Conservation (phyloP, 352 stramenopile genomes). For the Globisporangium apiculatum region DNA sequence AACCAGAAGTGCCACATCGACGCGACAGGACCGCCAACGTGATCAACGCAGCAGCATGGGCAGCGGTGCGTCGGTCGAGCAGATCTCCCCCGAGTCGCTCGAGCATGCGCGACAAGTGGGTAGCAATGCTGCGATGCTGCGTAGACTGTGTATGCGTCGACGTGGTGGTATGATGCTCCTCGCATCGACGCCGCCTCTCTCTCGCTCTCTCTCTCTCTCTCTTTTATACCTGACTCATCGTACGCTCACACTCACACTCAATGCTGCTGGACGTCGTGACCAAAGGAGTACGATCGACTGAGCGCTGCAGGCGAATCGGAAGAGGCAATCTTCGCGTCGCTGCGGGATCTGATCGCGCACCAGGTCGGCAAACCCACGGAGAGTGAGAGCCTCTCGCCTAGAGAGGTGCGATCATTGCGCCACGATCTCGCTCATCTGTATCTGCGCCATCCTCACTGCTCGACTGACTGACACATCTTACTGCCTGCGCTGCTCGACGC, state of each 20-base stretch:
- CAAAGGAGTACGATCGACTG: constrained; percentile 29
- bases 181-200: no score
- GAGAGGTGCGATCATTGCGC: constrained; percentile 1
- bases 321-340: constrained; percentile 31
- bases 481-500: no score
- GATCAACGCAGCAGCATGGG: constrained; percentile 3
- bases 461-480: no score
- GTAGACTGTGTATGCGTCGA: background rate
- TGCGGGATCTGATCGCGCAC: constrained; percentile 27
- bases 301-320: constrained; percentile 27
- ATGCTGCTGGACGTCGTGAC: background rate
- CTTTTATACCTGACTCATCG: no score
- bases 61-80: constrained; percentile 5
- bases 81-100: constrained; percentile 7
- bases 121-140: background rate
- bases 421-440: no score
- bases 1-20: no score
- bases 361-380: constrained; percentile 10
- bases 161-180: background rate
- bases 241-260: background rate
- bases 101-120: constrained; percentile 6
- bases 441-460: no score
- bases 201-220: no score
- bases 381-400: constrained; percentile 2
- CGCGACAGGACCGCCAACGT: no score